phyloP scores from a whole-genome alignment of 2,329 filamentous ascomycete genomes.

The Colletotrichum nymphaeae region DNA sequence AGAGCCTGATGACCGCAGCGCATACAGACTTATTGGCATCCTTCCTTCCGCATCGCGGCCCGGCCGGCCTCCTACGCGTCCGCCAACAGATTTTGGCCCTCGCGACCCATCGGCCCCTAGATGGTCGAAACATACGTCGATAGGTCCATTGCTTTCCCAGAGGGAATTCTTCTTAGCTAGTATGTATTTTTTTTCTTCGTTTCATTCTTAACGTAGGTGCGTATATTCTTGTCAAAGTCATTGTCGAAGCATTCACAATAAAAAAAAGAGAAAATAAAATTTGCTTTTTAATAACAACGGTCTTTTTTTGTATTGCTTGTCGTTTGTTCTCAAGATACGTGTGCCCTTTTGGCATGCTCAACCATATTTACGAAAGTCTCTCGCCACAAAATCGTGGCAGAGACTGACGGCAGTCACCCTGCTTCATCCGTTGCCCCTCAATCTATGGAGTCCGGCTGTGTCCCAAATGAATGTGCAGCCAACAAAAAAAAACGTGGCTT shows the following conservation, averaged over 20 bases:
- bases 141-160: neutral
- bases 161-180: conserved; percentile 2
- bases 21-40: conserved; percentile 25
- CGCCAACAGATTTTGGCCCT: neutral
- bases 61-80: neutral
- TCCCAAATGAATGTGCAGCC: neutral
- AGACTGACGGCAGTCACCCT: conserved; percentile 68
- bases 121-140: neutral
- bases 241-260: neutral
- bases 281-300: conserved; percentile 9
- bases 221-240: neutral
- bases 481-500: conserved; percentile 10
- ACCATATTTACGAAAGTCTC: conserved; percentile 36
- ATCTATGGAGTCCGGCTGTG: conserved; percentile 52
- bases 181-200: conserved; percentile 29
- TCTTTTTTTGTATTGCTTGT: conserved; percentile 8
- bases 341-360: neutral
- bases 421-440: conserved; percentile 71
- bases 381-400: conserved; percentile 52
- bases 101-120: neutral
- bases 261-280: neutral
- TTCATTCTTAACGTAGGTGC: conserved; percentile 16
- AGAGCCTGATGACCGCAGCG: conserved; percentile 36
- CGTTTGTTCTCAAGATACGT: conserved; percentile 2
- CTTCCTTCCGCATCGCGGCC: neutral